phyloP scores from a whole-genome alignment of 2,329 filamentous ascomycete genomes.

The Fusarium xyrophilum region DNA sequence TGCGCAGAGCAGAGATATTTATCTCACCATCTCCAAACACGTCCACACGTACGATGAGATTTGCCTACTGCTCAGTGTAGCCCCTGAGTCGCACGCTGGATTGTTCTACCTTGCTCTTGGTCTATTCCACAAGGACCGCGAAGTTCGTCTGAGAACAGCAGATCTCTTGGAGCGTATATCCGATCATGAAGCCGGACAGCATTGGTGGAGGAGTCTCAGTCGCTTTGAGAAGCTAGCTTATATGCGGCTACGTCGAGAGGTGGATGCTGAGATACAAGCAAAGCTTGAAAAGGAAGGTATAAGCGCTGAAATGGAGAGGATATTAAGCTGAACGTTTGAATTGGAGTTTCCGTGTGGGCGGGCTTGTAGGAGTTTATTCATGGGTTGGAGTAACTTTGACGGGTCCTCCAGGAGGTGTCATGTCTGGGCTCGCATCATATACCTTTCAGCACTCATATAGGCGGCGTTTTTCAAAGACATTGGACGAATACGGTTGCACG shows the following conservation, averaged over 20 bases:
- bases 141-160: conserved; percentile 78
- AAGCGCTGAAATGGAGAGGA: conserved; percentile 52
- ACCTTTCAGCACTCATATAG: conserved; percentile 30
- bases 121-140: conserved; percentile 85
- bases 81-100: conserved; percentile 84
- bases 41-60: conserved; percentile 85
- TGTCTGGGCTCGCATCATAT: conserved; percentile 28
- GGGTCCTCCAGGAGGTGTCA: conserved; percentile 32
- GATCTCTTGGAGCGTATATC: conserved; percentile 82
- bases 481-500: neutral
- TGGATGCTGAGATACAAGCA: conserved; percentile 58
- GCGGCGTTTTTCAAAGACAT: conserved; percentile 38
- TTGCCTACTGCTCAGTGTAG: conserved; percentile 80
- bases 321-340: conserved; percentile 53
- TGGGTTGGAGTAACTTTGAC: conserved; percentile 19
- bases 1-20: conserved; percentile 81
- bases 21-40: conserved; percentile 77
- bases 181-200: conserved; percentile 86
- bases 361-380: conserved; percentile 13
- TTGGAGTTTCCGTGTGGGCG: neutral
- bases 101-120: conserved; percentile 92
- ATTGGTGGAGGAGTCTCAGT: conserved; percentile 89
- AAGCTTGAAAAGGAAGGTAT: conserved; percentile 56
- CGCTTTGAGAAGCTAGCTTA: conserved; percentile 89
- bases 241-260: conserved; percentile 75